These are phyloP conservation scores for Coleophoma cylindrospora DNA, from an alignment of 2,329 filamentous ascomycete species.

Conservation along the genomic window DNA sequence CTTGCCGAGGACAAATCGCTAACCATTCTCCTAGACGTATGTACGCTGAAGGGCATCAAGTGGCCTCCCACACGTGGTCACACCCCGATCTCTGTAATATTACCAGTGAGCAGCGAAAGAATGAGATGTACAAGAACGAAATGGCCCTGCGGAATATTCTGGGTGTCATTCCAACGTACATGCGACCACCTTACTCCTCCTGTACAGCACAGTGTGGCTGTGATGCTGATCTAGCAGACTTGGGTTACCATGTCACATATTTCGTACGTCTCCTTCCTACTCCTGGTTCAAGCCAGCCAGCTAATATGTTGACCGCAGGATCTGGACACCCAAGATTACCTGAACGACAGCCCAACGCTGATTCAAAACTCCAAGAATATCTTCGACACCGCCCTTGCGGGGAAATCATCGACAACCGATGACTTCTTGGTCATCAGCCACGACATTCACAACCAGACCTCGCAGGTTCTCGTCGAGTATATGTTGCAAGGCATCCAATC, in stretches of 20 bases:
- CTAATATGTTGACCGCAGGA: slow-evolving; percentile 6
- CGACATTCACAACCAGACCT: slow-evolving; percentile 30
- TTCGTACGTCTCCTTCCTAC: slow-evolving; percentile 20
- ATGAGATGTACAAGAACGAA: slow-evolving; percentile 47
- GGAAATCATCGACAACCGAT: slow-evolving; percentile 7
- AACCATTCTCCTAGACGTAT: slow-evolving; percentile 11
- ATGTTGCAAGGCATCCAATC: slow-evolving; percentile 24
- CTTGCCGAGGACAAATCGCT: background rate
- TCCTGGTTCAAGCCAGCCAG: too few relatives aligned
- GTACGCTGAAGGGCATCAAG: slow-evolving; percentile 47
- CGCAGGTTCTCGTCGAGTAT: slow-evolving; percentile 24
- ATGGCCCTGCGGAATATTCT: slow-evolving; percentile 50
- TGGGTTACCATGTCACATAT: slow-evolving; percentile 43
- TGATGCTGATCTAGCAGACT: slow-evolving; percentile 28
- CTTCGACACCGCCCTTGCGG: slow-evolving; percentile 13
- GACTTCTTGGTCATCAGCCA: slow-evolving; percentile 43
- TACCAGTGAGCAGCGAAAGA: slow-evolving; percentile 34
- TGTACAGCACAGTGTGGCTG: slow-evolving; percentile 30
- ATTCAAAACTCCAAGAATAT: slow-evolving; percentile 40
- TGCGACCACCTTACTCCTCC: slow-evolving; percentile 39
- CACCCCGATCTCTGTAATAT: slow-evolving; percentile 41
- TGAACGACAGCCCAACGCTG: slow-evolving; percentile 34
- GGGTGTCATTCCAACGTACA: slow-evolving; percentile 48
- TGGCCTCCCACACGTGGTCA: slow-evolving; percentile 53
- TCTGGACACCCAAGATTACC: slow-evolving; percentile 45